phyloP scores from a whole-genome alignment of 805 yeast genomes.

The Monosporozyma siamensis region DNA sequence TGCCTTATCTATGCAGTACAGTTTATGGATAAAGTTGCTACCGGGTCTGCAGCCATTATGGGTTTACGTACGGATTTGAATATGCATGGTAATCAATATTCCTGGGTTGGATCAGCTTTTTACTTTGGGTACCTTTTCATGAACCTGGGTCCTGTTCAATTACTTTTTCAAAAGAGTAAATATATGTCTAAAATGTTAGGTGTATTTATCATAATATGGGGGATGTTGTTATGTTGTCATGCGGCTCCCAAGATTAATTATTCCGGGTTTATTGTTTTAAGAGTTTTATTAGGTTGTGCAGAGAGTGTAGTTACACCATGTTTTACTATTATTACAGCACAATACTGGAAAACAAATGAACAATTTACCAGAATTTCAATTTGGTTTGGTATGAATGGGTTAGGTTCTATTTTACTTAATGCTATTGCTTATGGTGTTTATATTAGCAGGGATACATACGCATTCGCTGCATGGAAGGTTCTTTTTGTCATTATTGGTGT shows the following conservation, averaged over 20 bases:
- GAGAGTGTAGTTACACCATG: conserved; percentile 51
- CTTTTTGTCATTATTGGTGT: conserved; percentile 52
- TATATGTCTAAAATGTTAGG: conserved; percentile 42
- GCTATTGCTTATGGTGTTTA: conserved; percentile 48
- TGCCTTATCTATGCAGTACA: conserved; percentile 42
- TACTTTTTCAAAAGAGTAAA: conserved; percentile 42
- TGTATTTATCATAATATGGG: conserved; percentile 51
- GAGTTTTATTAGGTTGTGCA: conserved; percentile 42
- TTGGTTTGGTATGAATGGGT: conserved; percentile 39
- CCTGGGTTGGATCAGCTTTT: conserved; percentile 53
- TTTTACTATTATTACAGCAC: conserved; percentile 45
- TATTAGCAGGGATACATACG: conserved; percentile 31
- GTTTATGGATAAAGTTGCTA: conserved; percentile 51
- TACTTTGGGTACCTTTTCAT: conserved; percentile 56
- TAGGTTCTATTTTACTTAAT: conserved; percentile 42
- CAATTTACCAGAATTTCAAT: conserved; percentile 36
- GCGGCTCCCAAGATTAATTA: conserved; percentile 37
- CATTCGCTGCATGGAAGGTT: conserved; percentile 49
- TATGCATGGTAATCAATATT: conserved; percentile 37
- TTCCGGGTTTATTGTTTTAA: conserved; percentile 38
- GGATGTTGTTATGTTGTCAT: conserved; percentile 43
- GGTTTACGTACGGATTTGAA: conserved; percentile 38
- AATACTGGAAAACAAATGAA: conserved; percentile 46
- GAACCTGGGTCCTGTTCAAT: conserved; percentile 33
- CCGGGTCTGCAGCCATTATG: conserved; percentile 44